Evolutionary conservation across 768 basidiomycete genomes (phyloP).

Genomic region (Thelephora aurantiotincta): DNA sequence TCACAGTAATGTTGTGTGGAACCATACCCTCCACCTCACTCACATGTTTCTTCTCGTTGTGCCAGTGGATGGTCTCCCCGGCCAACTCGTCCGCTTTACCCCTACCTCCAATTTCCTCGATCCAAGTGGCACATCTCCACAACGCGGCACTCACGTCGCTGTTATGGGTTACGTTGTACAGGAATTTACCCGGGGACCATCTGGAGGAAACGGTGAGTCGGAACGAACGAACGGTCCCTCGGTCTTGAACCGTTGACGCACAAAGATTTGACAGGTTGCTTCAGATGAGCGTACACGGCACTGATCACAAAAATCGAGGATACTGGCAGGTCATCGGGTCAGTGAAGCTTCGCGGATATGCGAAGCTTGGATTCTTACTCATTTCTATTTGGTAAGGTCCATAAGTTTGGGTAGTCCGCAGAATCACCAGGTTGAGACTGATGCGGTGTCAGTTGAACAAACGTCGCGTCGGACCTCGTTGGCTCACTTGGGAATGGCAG

Average conservation of each 20-base stretch:
- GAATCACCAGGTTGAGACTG: slow-evolving; percentile 69
- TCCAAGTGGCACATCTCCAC: slow-evolving; percentile 73
- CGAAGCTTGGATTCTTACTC: slow-evolving; percentile 6
- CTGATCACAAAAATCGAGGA: slow-evolving; percentile 55
- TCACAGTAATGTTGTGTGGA: slow-evolving; percentile 36
- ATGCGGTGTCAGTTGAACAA: background rate
- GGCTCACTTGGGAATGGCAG: slow-evolving; percentile 53
- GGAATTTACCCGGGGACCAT: slow-evolving; percentile 69
- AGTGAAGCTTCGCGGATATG: background rate
- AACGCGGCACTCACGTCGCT: slow-evolving; percentile 68
- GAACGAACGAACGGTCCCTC: slow-evolving; percentile 6
- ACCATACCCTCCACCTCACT: slow-evolving; percentile 50
- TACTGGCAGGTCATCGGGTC: slow-evolving; percentile 26
- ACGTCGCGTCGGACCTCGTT: slow-evolving; percentile 2
- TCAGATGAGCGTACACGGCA: slow-evolving; percentile 68
- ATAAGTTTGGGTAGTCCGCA: slow-evolving; percentile 64
- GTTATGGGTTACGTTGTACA: slow-evolving; percentile 62
- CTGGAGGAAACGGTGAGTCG: slow-evolving; percentile 19
- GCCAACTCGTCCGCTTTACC: slow-evolving; percentile 48
- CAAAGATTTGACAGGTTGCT: slow-evolving; percentile 80
- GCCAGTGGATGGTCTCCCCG: slow-evolving; percentile 51
- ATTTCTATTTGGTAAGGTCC: slow-evolving; percentile 45
- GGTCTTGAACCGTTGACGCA: slow-evolving; percentile 19
- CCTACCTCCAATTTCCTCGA: slow-evolving; percentile 40
- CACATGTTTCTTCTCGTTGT: slow-evolving; percentile 58